These are phyloP conservation scores for Rosa chinensis DNA, from an alignment of 306 rosid genomes.

Conservation along the genomic window DNA sequence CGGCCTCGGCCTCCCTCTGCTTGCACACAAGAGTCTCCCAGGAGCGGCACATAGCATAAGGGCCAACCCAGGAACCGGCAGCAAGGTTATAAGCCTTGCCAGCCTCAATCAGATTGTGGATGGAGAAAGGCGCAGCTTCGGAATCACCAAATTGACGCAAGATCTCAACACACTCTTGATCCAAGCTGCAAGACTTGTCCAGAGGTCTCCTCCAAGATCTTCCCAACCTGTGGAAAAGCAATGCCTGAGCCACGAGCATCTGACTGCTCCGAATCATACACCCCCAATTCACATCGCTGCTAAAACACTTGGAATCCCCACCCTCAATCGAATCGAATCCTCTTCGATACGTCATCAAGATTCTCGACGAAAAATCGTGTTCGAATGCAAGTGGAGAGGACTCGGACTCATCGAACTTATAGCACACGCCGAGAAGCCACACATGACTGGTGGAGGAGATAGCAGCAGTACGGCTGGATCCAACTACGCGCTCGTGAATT, in stretches of 20 bases:
- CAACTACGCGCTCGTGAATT: constrained; percentile 76
- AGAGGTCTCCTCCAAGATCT: constrained; percentile 77
- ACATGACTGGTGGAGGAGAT: constrained; percentile 75
- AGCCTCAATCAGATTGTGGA: constrained; percentile 87
- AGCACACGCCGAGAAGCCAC: constrained; percentile 92
- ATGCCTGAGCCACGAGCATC: constrained; percentile 99
- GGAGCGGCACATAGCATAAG: constrained; percentile 97
- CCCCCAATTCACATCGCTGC: constrained; percentile 94
- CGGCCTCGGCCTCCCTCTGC: constrained; percentile 28
- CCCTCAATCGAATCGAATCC: constrained; percentile 82
- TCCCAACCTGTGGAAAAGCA: constrained; percentile 80
- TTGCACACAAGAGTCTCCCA: constrained; percentile 82
- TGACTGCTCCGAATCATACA: constrained; percentile 98
- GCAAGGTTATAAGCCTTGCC: constrained; percentile 86
- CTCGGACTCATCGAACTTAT: constrained; percentile 39
- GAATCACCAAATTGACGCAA: constrained; percentile 85
- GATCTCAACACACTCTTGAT: constrained; percentile 62
- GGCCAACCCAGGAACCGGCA: constrained; percentile 98
- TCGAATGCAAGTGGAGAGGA: constrained; percentile 55
- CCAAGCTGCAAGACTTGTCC: constrained; percentile 59
- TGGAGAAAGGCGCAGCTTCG: constrained; percentile 64
- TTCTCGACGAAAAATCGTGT: constrained; percentile 76
- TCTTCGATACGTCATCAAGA: constrained; percentile 86
- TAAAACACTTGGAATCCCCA: constrained; percentile 68
- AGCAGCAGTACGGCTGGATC: constrained; percentile 59